A percentile compares a stretch with the other conserved stretches of the same genome.
phyloP scores from a whole-genome alignment of 2,329 filamentous ascomycete species.

The Fusarium luffae region DNA sequence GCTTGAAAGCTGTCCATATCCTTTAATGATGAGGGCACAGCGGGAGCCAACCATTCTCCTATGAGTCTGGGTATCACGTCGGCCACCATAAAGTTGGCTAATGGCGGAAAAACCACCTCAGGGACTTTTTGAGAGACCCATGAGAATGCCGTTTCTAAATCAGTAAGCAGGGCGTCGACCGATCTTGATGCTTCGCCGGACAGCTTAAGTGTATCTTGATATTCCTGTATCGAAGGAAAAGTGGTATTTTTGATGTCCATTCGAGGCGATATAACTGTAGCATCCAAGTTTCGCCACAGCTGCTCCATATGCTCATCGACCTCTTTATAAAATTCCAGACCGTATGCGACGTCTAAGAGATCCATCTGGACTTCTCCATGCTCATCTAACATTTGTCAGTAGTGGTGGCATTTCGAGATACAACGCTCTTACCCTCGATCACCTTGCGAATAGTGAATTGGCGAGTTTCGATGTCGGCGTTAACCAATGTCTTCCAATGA shows the following conservation, averaged over 20 bases:
- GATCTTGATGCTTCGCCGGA: constrained; percentile 57
- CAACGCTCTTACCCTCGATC: constrained; percentile 59
- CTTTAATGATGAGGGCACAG: constrained; percentile 78
- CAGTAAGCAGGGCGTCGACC: constrained; percentile 63
- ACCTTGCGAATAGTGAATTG: constrained; percentile 67
- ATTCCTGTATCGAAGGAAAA: constrained; percentile 55
- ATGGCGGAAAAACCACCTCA: constrained; percentile 63
- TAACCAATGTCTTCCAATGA: constrained; percentile 77
- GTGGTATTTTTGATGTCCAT: constrained; percentile 56
- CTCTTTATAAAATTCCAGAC: constrained; percentile 69
- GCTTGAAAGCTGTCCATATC: constrained; percentile 78
- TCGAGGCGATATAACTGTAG: constrained; percentile 69
- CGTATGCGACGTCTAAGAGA: constrained; percentile 65
- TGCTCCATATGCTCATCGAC: constrained; percentile 68
- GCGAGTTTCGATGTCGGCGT: constrained; percentile 66
- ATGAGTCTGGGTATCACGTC: constrained; percentile 75
- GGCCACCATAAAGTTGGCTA: constrained; percentile 78
- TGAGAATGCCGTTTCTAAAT: constrained; percentile 62
- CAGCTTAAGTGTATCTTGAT: constrained; percentile 57
- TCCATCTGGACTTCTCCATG: constrained; percentile 55
- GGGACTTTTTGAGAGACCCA: constrained; percentile 67
- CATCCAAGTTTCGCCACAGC: constrained; percentile 72
- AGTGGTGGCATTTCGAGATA: background rate
- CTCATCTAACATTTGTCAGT: constrained; percentile 54
- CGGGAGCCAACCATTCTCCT: constrained; percentile 77